A percentile compares a stretch with the other conserved stretches of the same genome.
These are phyloP conservation scores for Neopestalotiopsis sp. DNA, from an alignment of 2,329 filamentous ascomycete species.

Conservation along the genomic window DNA sequence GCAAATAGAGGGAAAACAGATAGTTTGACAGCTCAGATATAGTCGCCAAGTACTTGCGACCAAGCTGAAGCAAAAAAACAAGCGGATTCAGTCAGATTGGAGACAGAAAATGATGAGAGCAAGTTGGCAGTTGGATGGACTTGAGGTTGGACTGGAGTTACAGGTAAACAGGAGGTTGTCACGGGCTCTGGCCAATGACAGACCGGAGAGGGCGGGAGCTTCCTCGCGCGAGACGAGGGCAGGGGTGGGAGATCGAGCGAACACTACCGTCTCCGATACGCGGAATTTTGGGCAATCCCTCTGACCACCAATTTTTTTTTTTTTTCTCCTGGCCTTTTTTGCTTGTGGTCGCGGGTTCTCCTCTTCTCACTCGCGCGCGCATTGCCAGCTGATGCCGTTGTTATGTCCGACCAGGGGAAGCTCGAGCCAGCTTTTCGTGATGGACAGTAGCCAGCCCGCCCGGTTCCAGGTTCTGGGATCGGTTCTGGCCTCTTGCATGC, in stretches of 20 bases:
- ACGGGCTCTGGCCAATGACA: slow-evolving; percentile 31
- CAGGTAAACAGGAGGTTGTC: slow-evolving; percentile 37
- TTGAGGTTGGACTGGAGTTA: slow-evolving; percentile 32
- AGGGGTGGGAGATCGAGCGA: slow-evolving; percentile 18
- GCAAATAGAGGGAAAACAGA: slow-evolving; percentile 19
- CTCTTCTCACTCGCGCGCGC: not conserved
- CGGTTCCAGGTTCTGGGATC: not conserved
- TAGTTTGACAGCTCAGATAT: slow-evolving; percentile 17
- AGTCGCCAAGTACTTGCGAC: slow-evolving; percentile 30
- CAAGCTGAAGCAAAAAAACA: slow-evolving; percentile 18
- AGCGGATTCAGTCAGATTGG: slow-evolving; percentile 21
- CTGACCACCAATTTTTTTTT: not conserved
- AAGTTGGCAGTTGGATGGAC: slow-evolving; percentile 27
- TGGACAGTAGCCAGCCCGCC: not conserved
- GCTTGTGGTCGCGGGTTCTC: not conserved
- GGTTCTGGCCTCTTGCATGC: not conserved
- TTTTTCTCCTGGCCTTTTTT: not conserved
- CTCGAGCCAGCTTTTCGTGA: slow-evolving; percentile 14
- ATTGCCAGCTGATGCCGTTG: slow-evolving; percentile 4
- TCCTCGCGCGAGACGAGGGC: slow-evolving; percentile 17
- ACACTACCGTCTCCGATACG: not conserved
- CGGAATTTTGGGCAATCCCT: slow-evolving; percentile 3
- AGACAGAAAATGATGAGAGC: slow-evolving; percentile 27
- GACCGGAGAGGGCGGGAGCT: slow-evolving; percentile 30
- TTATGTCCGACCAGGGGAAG: slow-evolving; percentile 15